Evolutionary conservation across 192 early-diverging fungal genomes (phyloP).

Genomic region (Backusella circina): DNA sequence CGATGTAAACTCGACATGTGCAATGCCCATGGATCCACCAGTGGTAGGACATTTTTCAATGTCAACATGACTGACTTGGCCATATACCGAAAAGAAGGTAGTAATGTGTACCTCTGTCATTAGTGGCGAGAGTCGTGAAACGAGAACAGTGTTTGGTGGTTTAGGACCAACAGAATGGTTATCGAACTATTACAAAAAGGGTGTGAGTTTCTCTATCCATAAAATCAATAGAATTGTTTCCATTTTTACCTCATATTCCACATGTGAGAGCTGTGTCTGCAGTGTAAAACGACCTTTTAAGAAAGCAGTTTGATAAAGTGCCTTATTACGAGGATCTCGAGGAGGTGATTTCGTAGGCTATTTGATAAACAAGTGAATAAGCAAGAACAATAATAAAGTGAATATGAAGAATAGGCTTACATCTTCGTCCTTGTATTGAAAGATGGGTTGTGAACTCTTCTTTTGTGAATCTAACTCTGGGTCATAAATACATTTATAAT

Average conservation of each 20-base stretch:
- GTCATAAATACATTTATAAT: conserved; percentile 25
- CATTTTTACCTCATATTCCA: not conserved
- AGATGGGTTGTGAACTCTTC: conserved; percentile 9
- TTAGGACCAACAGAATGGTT: conserved; percentile 23
- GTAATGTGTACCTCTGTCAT: conserved; percentile 34
- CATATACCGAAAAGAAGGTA: conserved; percentile 47
- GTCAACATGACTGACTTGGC: conserved; percentile 41
- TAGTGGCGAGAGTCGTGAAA: conserved; percentile 34
- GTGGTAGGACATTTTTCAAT: conserved; percentile 49
- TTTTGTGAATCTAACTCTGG: conserved; percentile 26
- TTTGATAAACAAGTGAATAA: no score
- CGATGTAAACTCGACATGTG: conserved; percentile 41
- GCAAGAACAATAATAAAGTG: not conserved
- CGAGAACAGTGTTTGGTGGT: conserved; percentile 30
- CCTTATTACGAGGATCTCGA: conserved; percentile 3
- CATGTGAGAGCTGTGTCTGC: conserved; percentile 9
- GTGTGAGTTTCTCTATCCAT: not conserved
- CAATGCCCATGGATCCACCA: conserved; percentile 45
- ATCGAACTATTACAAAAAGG: conserved; percentile 18
- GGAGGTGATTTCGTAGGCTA: not conserved
- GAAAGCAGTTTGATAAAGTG: not conserved
- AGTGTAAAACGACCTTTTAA: conserved; percentile 7
- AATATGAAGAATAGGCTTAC: not conserved
- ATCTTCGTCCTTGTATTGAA: conserved; percentile 16
- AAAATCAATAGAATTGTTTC: not conserved